A percentile compares a stretch with the other conserved stretches of the same genome.
Conservation (phyloP, 1,139 yeast species). For the Geotrichum phurueaensis region DNA sequence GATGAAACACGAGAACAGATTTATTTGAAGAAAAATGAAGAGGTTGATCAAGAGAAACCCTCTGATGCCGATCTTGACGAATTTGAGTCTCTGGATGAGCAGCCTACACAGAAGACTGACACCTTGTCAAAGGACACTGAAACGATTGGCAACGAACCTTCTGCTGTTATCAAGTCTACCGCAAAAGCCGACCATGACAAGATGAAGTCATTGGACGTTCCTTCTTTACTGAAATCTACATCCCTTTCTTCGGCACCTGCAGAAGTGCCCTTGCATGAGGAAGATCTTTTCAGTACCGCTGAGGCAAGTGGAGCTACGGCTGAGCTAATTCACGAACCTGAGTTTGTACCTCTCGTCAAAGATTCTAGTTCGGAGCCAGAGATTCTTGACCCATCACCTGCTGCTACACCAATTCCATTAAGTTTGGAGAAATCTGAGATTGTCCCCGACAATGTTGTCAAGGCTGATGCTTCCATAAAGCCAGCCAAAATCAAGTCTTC, state of each 20-base stretch:
- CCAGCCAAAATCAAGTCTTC: not conserved
- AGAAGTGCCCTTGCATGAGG: not conserved
- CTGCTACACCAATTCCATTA: not conserved
- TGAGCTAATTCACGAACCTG: not conserved
- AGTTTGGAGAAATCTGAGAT: not conserved
- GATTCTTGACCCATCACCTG: not conserved
- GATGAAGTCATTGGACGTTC: not conserved
- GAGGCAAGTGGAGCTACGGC: not conserved
- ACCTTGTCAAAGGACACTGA: not conserved
- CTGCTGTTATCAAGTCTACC: not conserved
- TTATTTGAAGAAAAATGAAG: not conserved
- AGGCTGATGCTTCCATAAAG: not conserved
- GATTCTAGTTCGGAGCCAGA: not conserved
- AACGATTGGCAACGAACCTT: not conserved
- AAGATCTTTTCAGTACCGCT: not conserved
- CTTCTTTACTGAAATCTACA: not conserved
- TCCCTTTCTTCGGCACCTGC: not conserved
- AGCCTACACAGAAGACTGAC: not conserved
- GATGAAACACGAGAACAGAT: not conserved
- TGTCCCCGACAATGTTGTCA: not conserved
- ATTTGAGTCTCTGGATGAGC: not conserved
- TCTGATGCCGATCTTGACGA: not conserved
- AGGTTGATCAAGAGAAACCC: not conserved
- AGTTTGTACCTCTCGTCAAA: not conserved
- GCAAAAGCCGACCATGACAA: not conserved